Percentiles rank a stretch among this genome's conserved stretches.
phyloP scores from a whole-genome alignment of 345 rosid genomes.

The Dipteronia sinensis region DNA sequence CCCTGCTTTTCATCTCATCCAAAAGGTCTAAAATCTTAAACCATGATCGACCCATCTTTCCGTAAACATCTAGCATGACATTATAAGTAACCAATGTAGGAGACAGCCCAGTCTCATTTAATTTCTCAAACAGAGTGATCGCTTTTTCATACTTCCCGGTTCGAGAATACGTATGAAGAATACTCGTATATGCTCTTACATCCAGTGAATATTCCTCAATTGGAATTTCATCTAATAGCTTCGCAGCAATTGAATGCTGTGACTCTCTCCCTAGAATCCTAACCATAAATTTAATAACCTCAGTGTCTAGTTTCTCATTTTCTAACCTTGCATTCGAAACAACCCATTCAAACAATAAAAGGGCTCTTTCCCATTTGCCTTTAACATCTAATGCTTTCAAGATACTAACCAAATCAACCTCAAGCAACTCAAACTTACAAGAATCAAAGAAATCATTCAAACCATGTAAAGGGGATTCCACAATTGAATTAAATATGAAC shows the following conservation, averaged over 20 bases:
- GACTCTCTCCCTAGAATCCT: constrained; percentile 83
- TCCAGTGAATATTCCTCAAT: constrained; percentile 58
- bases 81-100: constrained; percentile 90
- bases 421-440: constrained; percentile 49
- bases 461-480: constrained; percentile 50
- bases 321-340: constrained; percentile 33
- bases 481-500: constrained; percentile 45
- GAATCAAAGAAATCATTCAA: constrained; percentile 59
- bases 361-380: constrained; percentile 73
- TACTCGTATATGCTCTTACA: constrained; percentile 78
- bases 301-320: constrained; percentile 48
- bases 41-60: constrained; percentile 91
- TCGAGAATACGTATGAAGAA: constrained; percentile 66
- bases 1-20: constrained; percentile 66
- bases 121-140: constrained; percentile 57
- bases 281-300: constrained; percentile 58
- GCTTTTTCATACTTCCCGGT: constrained; percentile 63
- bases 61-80: constrained; percentile 86
- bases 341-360: constrained; percentile 71
- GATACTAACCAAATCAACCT: constrained; percentile 60
- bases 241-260: constrained; percentile 64
- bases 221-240: constrained; percentile 67
- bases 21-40: constrained; percentile 55
- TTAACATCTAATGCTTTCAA: constrained; percentile 66
- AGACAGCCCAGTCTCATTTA: constrained; percentile 65